Base-by-base conservation (phyloP, 1,139 yeast genomes). In the Lodderomyces oxycetoniae region DNA sequence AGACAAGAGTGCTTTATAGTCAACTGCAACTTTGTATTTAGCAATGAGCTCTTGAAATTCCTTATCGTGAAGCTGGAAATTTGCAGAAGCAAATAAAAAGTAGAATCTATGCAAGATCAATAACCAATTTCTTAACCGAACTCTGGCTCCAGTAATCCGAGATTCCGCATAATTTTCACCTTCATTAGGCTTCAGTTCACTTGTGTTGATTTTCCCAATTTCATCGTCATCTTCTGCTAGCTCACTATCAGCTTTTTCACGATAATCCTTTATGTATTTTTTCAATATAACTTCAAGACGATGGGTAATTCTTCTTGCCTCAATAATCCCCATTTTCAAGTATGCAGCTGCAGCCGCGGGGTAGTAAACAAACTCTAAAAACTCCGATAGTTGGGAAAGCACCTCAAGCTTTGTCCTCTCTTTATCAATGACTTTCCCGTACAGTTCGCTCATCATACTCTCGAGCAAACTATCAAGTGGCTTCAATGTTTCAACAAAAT, bases 61-160 rank as follows among this genome's bases (percentile, higher is more conserved):
- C 10, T 62, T 63, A 42, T 73, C 69, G 44, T 76, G 67, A 27
- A 67, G 55, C 48, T 83, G 88, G 47, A 76, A 89, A 52, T 84
- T 79, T 0, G 88, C 80, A 0, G 95, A 82, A 0, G 88, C 98
- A 26, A 84, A 63, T 43, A 87, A 74, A 51, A 88, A 89, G 49
- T 74, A 81, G 32, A 82, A 72, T 36, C 88, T 79, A 53, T 89
- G 96, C 15, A 84, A 59, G 10, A 76, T 52, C 33, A 87, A 83
- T 33, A 67, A 52, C 74, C 83, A 77, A 11, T 57, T 48, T 37
- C 77, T 56, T n/a, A 71, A 46, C 34, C 65, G 55, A 5, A 52
- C 34, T 33, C 57, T 55, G 1, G 48, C 42, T 2, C 48, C 33
- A 21, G 49, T 46, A 16, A 61, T 54, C 15, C 44, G 44, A 12